Conservation (phyloP, 1,139 yeast species). For the Meyerozyma sp. region DNA sequence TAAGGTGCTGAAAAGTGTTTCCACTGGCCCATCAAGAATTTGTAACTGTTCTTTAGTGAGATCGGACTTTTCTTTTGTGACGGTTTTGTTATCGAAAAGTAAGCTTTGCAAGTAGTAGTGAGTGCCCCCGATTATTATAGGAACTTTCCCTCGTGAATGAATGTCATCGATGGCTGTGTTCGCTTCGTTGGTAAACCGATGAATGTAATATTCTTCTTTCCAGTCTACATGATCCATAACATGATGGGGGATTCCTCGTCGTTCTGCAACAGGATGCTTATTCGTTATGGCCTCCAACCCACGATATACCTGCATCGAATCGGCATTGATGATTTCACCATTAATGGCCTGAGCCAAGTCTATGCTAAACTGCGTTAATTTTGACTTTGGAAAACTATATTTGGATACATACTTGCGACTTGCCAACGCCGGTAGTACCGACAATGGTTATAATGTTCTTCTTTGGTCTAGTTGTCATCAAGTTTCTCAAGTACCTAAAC, state of each 20-base stretch:
- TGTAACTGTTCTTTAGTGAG: slow-evolving; percentile 36
- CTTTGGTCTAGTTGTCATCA: slow-evolving; percentile 22
- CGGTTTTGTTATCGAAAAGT: slow-evolving; percentile 64
- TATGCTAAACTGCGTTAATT: slow-evolving; percentile 46
- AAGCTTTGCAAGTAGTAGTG: slow-evolving; percentile 84
- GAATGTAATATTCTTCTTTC: slow-evolving; percentile 81
- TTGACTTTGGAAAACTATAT: not conserved
- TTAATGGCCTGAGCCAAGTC: slow-evolving; percentile 71
- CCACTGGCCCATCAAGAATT: slow-evolving; percentile 56
- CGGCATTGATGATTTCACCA: slow-evolving; percentile 94
- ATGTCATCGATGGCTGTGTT: slow-evolving; percentile 52
- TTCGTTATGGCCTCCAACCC: slow-evolving; percentile 77
- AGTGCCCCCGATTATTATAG: slow-evolving; percentile 93
- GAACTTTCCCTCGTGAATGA: slow-evolving; percentile 65
- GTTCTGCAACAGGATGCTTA: slow-evolving; percentile 78
- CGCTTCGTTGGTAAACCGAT: slow-evolving; percentile 75
- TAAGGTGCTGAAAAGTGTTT: slow-evolving; percentile 43
- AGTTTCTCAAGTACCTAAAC: slow-evolving; percentile 9
- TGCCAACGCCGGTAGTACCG: slow-evolving; percentile 98
- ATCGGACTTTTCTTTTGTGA: slow-evolving; percentile 22
- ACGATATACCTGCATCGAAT: slow-evolving; percentile 91
- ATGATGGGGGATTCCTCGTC: slow-evolving; percentile 75
- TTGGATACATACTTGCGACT: slow-evolving; percentile 57
- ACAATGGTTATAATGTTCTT: slow-evolving; percentile 61
- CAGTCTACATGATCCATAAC: slow-evolving; percentile 79